phyloP scores from a whole-genome alignment of 2,329 filamentous ascomycete genomes.

The Ramichloridium luteum region DNA sequence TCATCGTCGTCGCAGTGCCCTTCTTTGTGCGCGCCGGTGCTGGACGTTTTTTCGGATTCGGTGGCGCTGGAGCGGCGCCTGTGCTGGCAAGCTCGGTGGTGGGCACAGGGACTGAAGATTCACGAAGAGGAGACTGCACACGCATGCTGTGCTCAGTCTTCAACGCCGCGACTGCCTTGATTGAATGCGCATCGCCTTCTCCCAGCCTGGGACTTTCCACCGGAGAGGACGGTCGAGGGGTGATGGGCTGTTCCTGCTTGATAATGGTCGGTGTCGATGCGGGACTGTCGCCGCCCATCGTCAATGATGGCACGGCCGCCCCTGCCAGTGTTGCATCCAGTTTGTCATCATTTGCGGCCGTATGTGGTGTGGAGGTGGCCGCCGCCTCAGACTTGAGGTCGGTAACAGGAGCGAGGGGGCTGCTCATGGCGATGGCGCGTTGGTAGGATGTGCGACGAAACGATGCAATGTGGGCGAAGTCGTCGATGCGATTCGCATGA shows the following conservation, averaged over 20 bases:
- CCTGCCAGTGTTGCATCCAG: too few relatives aligned
- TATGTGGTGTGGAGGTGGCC: too few relatives aligned
- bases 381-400: too few relatives aligned
- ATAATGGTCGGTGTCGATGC: conserved; percentile 26
- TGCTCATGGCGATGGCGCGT: too few relatives aligned
- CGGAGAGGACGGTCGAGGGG: conserved; percentile 27
- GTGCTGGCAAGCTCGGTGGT: conserved; percentile 24
- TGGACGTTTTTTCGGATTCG: conserved; percentile 32
- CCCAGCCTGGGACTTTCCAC: conserved; percentile 13
- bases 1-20: conserved; percentile 32
- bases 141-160: conserved; percentile 36
- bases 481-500: too few relatives aligned
- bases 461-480: too few relatives aligned
- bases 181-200: conserved; percentile 27
- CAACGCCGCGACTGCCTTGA: conserved; percentile 32
- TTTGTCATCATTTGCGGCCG: too few relatives aligned
- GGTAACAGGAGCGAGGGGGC: too few relatives aligned
- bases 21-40: conserved; percentile 33
- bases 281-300: conserved; percentile 6
- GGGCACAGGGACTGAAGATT: conserved; percentile 30
- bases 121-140: conserved; percentile 24
- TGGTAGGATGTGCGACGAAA: too few relatives aligned
- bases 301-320: too few relatives aligned
- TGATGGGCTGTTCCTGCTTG: conserved; percentile 30
- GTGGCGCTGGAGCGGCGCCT: conserved; percentile 17